Percentiles rank a stretch among this genome's conserved stretches.
Evolutionary conservation across 768 basidiomycete genomes (phyloP).

Genomic region (Pulveroboletus ravenelii): DNA sequence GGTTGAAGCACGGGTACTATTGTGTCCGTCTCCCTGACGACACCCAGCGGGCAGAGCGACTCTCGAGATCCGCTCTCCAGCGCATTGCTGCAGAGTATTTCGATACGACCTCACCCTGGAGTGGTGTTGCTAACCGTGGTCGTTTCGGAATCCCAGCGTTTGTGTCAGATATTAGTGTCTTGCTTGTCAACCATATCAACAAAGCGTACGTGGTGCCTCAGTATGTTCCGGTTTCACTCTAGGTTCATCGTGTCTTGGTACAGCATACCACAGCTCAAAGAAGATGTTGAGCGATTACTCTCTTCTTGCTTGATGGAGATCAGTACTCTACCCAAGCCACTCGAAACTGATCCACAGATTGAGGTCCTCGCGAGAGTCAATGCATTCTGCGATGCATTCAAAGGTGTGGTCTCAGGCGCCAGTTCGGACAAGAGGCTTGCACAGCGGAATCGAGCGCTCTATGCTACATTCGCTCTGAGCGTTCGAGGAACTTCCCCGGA

Average conservation of each 20-base stretch:
- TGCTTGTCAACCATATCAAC: constrained; percentile 52
- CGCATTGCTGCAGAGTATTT: constrained; percentile 43
- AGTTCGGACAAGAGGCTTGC: constrained; percentile 34
- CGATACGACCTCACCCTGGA: constrained; percentile 48
- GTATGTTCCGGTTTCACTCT: background rate
- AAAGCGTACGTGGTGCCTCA: constrained; percentile 38
- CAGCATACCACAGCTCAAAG: constrained; percentile 46
- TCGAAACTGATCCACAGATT: constrained; percentile 37
- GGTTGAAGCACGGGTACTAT: constrained; percentile 55
- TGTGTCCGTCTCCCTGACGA: constrained; percentile 65
- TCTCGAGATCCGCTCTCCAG: constrained; percentile 37
- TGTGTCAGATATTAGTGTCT: constrained; percentile 45
- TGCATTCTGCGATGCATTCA: constrained; percentile 41
- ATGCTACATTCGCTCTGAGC: constrained; percentile 29
- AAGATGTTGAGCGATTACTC: constrained; percentile 40
- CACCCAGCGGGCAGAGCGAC: constrained; percentile 38
- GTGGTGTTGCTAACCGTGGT: constrained; percentile 35
- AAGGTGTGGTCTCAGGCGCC: constrained; percentile 29
- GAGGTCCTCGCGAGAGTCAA: constrained; percentile 44
- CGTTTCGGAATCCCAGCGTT: constrained; percentile 55
- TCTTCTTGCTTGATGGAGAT: constrained; percentile 31
- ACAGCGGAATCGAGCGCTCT: constrained; percentile 32
- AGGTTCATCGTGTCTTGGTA: background rate
- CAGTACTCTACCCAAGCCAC: constrained; percentile 36
- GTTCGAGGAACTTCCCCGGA: constrained; percentile 40